A percentile compares a stretch with the other conserved stretches of the same genome.
These are phyloP conservation scores for Candida jianshihensis DNA, from an alignment of 805 yeast species.

Conservation along the genomic window DNA sequence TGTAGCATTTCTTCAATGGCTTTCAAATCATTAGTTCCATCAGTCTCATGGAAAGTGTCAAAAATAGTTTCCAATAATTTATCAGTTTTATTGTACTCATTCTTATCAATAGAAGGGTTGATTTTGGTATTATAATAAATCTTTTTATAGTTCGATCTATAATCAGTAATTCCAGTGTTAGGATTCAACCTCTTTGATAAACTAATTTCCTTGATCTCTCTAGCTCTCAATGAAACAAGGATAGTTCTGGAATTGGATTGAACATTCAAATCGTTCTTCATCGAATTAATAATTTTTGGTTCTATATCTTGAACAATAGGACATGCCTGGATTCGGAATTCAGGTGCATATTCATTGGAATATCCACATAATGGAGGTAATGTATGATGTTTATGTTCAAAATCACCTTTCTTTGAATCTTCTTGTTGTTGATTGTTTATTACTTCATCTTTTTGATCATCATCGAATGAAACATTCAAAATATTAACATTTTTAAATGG, in stretches of 20 bases:
- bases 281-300: slow-evolving; percentile 37
- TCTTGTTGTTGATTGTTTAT: slow-evolving; percentile 6
- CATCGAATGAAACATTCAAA: slow-evolving; percentile 20
- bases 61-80: slow-evolving; percentile 5
- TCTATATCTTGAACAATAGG: slow-evolving; percentile 45
- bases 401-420: neutral
- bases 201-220: slow-evolving; percentile 30
- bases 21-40: neutral
- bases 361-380: slow-evolving; percentile 25
- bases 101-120: slow-evolving; percentile 4
- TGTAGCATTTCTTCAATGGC: neutral
- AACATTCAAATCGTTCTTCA: slow-evolving; percentile 43
- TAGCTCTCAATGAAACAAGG: slow-evolving; percentile 27
- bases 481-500: slow-evolving; percentile 21
- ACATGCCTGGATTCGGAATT: slow-evolving; percentile 43
- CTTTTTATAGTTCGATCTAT: slow-evolving; percentile 7
- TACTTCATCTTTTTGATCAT: slow-evolving; percentile 1
- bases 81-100: slow-evolving; percentile 7
- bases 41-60: neutral
- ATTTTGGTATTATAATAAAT: slow-evolving; percentile 9
- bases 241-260: slow-evolving; percentile 21
- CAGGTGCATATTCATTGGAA: slow-evolving; percentile 18
- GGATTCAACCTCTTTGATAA: slow-evolving; percentile 21
- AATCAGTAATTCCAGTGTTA: neutral
- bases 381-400: slow-evolving; percentile 7